A percentile compares a stretch with the other conserved stretches of the same genome.
Evolutionary conservation across 441 rosid species (phyloP).

Genomic region (Codiaeum variegatum): DNA sequence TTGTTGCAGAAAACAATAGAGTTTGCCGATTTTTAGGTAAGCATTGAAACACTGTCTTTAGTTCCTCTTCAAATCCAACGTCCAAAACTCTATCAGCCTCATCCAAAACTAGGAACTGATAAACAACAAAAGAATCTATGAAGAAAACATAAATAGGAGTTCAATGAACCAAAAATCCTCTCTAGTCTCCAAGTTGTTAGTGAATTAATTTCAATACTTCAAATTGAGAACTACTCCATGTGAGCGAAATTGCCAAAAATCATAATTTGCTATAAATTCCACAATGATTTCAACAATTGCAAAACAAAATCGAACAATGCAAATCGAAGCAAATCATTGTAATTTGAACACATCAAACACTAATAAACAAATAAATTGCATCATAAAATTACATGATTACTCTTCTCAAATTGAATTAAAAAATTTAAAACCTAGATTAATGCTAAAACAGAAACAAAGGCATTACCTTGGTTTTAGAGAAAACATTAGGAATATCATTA

Average conservation of each 20-base stretch:
- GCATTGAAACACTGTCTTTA: slow-evolving; percentile 61
- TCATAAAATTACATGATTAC: too few species aligned
- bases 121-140: slow-evolving; percentile 7
- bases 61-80: slow-evolving; percentile 88
- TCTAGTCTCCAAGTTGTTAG: background rate
- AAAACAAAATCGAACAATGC: background rate
- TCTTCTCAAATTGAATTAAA: too few species aligned
- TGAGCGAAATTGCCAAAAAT: background rate
- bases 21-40: slow-evolving; percentile 80
- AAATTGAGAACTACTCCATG: background rate
- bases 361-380: background rate
- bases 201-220: background rate
- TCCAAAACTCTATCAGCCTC: slow-evolving; percentile 97
- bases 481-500: slow-evolving; percentile 71
- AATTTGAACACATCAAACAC: too few species aligned
- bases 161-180: background rate
- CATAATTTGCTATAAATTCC: background rate
- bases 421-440: background rate
- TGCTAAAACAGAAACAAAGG: background rate
- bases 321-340: too few species aligned
- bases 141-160: background rate
- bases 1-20: slow-evolving; percentile 88
- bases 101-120: slow-evolving; percentile 80
- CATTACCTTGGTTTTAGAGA: slow-evolving; percentile 71
- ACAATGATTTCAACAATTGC: background rate